Percentiles rank a stretch among this genome's conserved stretches.
Evolutionary conservation across 31 red algal genomes (phyloP).

Genomic region (Endocladia muricata): DNA sequence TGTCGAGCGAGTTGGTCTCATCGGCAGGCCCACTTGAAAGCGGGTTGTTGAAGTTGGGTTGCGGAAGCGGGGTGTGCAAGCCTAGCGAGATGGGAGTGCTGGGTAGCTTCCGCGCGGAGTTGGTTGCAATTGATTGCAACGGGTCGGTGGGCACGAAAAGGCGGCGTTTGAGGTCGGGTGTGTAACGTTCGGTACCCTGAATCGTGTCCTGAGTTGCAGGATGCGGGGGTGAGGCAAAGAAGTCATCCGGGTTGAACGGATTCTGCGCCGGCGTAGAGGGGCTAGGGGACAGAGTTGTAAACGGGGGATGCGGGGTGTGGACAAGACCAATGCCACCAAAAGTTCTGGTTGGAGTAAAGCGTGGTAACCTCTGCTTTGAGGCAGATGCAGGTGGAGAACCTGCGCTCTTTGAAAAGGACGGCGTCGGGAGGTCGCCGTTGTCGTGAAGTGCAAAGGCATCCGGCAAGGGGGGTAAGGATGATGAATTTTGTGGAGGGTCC

Average conservation of each 20-base stretch:
- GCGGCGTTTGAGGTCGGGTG: conserved; percentile 44
- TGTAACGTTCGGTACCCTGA: not conserved
- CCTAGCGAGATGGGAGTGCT: not conserved
- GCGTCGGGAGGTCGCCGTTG: not conserved
- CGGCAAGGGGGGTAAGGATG: not conserved
- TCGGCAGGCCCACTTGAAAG: not conserved
- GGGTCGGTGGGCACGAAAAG: conserved; percentile 18
- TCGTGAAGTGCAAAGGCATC: not conserved
- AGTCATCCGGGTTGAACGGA: conserved; percentile 56
- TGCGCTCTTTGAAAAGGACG: not conserved
- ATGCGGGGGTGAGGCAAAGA: conserved; percentile 32
- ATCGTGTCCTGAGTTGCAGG: not conserved
- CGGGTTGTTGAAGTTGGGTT: not conserved
- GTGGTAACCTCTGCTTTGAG: not conserved
- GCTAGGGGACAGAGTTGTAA: not conserved
- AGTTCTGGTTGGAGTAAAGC: not conserved
- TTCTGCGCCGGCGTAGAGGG: conserved; percentile 12
- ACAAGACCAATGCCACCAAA: not conserved
- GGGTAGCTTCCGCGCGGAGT: not conserved
- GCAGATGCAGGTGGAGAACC: not conserved
- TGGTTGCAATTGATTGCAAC: not conserved
- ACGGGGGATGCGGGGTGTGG: not conserved
- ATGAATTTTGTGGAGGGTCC: too few species aligned
- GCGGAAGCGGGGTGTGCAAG: conserved; percentile 9
- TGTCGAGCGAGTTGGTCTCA: not conserved